These are phyloP conservation scores for Wickerhamiella azymoides DNA, from an alignment of 805 yeast genomes.

Conservation along the genomic window DNA sequence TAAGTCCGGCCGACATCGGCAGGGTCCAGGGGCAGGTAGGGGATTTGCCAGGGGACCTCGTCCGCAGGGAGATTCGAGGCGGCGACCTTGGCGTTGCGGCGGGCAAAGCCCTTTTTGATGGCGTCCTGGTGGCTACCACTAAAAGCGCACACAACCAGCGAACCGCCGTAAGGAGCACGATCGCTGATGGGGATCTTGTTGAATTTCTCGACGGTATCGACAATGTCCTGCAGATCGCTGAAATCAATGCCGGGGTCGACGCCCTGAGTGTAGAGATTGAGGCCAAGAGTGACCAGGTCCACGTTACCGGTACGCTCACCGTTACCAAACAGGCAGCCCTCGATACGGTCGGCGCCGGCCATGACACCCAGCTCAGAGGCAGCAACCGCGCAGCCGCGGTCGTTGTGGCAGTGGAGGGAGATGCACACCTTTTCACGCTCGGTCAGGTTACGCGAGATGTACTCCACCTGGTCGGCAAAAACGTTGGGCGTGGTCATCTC, in stretches of 20 bases:
- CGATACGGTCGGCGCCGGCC: slow-evolving; percentile 83
- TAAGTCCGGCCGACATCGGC: slow-evolving; percentile 76
- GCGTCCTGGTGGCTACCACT: slow-evolving; percentile 85
- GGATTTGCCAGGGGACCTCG: slow-evolving; percentile 48
- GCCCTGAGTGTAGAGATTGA: slow-evolving; percentile 71
- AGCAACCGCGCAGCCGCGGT: slow-evolving; percentile 81
- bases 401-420: slow-evolving; percentile 73
- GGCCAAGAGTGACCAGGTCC: slow-evolving; percentile 63
- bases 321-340: slow-evolving; percentile 74
- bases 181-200: slow-evolving; percentile 69
- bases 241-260: slow-evolving; percentile 57
- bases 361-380: slow-evolving; percentile 70
- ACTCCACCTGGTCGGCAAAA: slow-evolving; percentile 76
- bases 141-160: slow-evolving; percentile 70
- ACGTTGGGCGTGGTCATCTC: slow-evolving; percentile 72
- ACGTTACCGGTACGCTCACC: slow-evolving; percentile 86
- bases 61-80: slow-evolving; percentile 25
- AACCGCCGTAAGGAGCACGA: slow-evolving; percentile 75
- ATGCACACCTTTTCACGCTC: slow-evolving; percentile 60
- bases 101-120: slow-evolving; percentile 64
- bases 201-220: slow-evolving; percentile 63
- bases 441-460: slow-evolving; percentile 43
- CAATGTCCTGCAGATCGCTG: slow-evolving; percentile 48
- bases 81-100: slow-evolving; percentile 28
- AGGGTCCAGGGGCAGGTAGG: slow-evolving; percentile 76